Evolutionary conservation across 1,284 basidiomycete species (phyloP), one percentile per base, ranked within the genome.

Genomic region (Moesziomyces sp.): DNA sequence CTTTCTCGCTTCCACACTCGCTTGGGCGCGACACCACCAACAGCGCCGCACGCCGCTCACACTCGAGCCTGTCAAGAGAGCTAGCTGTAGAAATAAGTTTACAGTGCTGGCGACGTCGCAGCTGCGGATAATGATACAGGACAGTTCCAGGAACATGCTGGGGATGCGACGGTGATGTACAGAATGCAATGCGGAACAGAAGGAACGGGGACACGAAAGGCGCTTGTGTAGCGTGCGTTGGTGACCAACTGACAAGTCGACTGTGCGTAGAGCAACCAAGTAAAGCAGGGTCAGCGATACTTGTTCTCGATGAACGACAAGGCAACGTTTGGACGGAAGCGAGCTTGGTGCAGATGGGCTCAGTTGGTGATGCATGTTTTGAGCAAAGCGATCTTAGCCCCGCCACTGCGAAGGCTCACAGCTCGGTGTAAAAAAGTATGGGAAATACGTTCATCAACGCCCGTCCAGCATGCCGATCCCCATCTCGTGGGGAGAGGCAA

Each of bases 321-420:
- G 11, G 34, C 38, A 46, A 24, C 26, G 11, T 35, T 45, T n/a
- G 23, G 30, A 21, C 28, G 16, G 19, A 58, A 57, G 50, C 35
- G 35, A 38, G 35, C 35, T 38, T 38, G 35, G 6, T 38, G 35
- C 35, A 8, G 35, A 38, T 38, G 35, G 71, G 71, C 71, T 74
- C 71, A 74, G 71, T 74, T 74, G 71, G 71, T 74, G 71, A 74
- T 74, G 71, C 71, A 74, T 74, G 71, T 69, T 69, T 61, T 65
- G 71, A 74, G 71, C 71, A 65, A 59, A 59, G 61, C 49, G 69
- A 74, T 74, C 71, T 68, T 24, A 52, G 71, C 71, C 71, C 71
- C 58, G 71, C 71, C 71, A 74, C 65, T 74, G 71, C 71, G 66
- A 53, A 62, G 71, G 71, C 71, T 74, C 71, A 74, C 71, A 62